Evolutionary conservation across 2,329 filamentous ascomycete species (phyloP).

Genomic region (Dissoconium aciculare): DNA sequence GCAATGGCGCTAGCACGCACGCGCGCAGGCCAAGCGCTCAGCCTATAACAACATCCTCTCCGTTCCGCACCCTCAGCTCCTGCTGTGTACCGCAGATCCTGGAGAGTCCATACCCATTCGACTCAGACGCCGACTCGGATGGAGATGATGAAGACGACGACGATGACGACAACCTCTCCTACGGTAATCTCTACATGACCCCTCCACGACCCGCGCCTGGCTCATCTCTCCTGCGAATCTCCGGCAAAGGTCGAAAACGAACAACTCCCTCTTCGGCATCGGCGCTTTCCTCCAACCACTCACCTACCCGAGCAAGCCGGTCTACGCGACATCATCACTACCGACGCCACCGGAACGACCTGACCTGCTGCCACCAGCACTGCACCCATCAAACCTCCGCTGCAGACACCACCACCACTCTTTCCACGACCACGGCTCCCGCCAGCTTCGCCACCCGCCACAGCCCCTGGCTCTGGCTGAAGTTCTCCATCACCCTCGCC

Average conservation of each 20-base stretch:
- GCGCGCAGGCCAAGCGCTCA: too few species aligned
- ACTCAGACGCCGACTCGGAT: neutral
- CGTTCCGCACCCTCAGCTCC: too few species aligned
- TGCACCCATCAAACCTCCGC: too few species aligned
- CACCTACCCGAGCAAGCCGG: slow-evolving; percentile 4
- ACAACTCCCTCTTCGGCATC: slow-evolving; percentile 2
- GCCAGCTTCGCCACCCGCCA: slow-evolving; percentile 9
- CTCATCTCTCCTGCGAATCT: slow-evolving; percentile 4
- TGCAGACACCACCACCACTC: too few species aligned
- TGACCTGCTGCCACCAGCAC: neutral
- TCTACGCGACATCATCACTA: slow-evolving; percentile 6
- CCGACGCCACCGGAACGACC: slow-evolving; percentile 3
- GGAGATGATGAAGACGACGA: neutral
- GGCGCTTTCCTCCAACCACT: slow-evolving; percentile 4
- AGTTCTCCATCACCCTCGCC: slow-evolving; percentile 34
- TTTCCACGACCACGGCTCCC: neutral
- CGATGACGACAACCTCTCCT: slow-evolving; percentile 8
- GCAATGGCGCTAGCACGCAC: neutral
- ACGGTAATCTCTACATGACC: slow-evolving; percentile 15
- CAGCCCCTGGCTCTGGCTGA: slow-evolving; percentile 31
- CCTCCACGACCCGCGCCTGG: slow-evolving; percentile 8
- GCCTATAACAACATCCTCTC: too few species aligned
- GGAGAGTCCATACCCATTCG: neutral
- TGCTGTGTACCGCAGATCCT: neutral
- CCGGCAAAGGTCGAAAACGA: slow-evolving; percentile 18